phyloP scores from a whole-genome alignment of 2,329 filamentous ascomycete species.

The Pyrenophora seminiperda region DNA sequence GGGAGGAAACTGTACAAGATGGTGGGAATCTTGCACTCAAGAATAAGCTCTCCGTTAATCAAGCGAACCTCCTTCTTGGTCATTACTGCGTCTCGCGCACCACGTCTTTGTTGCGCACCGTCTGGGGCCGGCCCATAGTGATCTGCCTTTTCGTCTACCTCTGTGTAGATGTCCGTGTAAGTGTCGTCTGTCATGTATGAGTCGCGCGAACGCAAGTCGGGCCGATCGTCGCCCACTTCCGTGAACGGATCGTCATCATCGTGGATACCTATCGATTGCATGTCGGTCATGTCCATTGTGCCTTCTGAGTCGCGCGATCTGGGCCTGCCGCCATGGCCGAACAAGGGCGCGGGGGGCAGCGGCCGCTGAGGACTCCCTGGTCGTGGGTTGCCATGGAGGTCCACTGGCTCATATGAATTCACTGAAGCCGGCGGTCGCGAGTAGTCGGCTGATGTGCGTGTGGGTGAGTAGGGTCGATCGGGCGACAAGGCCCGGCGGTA shows the following conservation, averaged over 20 bases:
- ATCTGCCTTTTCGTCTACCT: conserved; percentile 65
- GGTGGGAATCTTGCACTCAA: conserved; percentile 98
- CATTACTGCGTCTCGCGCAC: conserved; percentile 85
- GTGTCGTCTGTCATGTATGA: conserved; percentile 67
- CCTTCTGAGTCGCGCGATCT: conserved; percentile 50
- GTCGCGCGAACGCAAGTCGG: conserved; percentile 65
- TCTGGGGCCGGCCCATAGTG: conserved; percentile 88
- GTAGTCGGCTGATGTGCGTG: conserved; percentile 64
- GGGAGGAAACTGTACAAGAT: conserved; percentile 97
- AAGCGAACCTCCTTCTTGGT: conserved; percentile 91
- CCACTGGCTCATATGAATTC: conserved; percentile 80
- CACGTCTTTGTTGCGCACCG: conserved; percentile 84
- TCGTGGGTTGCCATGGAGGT: conserved; percentile 86
- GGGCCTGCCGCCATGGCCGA: conserved; percentile 61
- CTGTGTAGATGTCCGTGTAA: conserved; percentile 57
- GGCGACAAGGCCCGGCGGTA: conserved; percentile 61
- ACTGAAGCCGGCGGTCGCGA: conserved; percentile 71
- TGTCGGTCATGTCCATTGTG: conserved; percentile 68
- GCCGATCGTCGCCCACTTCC: conserved; percentile 62
- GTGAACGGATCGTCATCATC: conserved; percentile 73
- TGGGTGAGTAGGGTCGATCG: conserved; percentile 62
- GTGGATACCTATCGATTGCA: conserved; percentile 72
- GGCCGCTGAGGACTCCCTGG: conserved; percentile 87
- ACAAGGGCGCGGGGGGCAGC: conserved; percentile 85
- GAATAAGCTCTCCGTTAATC: conserved; percentile 95